Evolutionary conservation across 2,329 filamentous ascomycete species (phyloP).

Genomic region (Parascedosporium putredinis): DNA sequence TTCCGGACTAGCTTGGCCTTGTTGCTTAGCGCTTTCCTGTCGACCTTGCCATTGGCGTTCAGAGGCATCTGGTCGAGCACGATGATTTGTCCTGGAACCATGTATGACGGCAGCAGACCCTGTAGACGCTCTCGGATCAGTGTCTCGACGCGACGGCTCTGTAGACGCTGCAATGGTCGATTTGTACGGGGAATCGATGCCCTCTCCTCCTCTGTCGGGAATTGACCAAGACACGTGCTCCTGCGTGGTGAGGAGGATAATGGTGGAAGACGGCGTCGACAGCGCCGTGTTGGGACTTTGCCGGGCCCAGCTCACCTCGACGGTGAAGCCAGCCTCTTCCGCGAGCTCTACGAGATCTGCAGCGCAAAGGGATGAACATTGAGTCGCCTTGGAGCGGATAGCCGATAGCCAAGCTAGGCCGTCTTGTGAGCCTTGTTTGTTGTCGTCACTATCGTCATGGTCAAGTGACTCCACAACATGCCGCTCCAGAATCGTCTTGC

Average conservation of each 20-base stretch:
- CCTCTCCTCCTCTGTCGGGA: background rate
- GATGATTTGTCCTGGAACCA: constrained; percentile 20
- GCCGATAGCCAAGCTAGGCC: constrained; percentile 14
- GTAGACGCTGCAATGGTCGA: background rate
- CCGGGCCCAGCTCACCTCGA: constrained; percentile 19
- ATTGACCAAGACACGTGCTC: background rate
- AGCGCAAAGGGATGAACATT: constrained; percentile 25
- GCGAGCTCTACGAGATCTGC: constrained; percentile 30
- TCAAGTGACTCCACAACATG: constrained; percentile 10
- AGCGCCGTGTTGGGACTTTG: constrained; percentile 11
- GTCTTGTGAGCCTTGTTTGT: constrained; percentile 33
- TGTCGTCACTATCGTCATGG: constrained; percentile 14
- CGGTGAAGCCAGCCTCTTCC: constrained; percentile 31
- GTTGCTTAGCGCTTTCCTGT: constrained; percentile 36
- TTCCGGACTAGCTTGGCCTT: background rate
- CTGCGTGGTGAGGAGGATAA: background rate
- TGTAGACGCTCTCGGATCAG: constrained; percentile 13
- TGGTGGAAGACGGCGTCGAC: constrained; percentile 15
- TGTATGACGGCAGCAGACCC: constrained; percentile 21
- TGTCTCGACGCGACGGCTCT: background rate
- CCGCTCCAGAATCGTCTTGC: constrained; percentile 21
- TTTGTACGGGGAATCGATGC: background rate
- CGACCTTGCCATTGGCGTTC: constrained; percentile 37
- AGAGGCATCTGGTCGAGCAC: constrained; percentile 32
- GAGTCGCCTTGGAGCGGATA: constrained; percentile 18